Percentiles rank a stretch among this genome's conserved stretches.
phyloP scores from a whole-genome alignment of 164 flowering plant species.

The Malania oleifera region DNA sequence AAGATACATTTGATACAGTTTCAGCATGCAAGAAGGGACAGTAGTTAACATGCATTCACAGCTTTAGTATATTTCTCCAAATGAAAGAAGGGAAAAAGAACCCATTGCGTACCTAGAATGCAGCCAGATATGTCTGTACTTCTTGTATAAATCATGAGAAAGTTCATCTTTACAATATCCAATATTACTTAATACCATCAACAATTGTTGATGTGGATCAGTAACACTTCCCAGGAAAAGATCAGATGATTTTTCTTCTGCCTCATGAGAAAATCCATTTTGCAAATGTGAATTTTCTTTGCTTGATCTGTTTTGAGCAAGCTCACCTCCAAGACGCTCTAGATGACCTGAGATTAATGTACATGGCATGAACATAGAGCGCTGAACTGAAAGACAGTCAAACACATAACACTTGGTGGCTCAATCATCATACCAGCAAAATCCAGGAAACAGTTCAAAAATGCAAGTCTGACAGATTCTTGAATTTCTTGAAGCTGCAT shows the following conservation, averaged over 20 bases:
- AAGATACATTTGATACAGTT: neutral
- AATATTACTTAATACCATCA: constrained; percentile 88
- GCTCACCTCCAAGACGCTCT: constrained; percentile 70
- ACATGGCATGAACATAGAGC: constrained; percentile 10
- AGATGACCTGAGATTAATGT: constrained; percentile 59
- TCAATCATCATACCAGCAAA: constrained; percentile 66
- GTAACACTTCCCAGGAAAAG: constrained; percentile 57
- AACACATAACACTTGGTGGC: neutral
- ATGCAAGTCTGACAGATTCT: constrained; percentile 80
- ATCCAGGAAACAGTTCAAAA: constrained; percentile 85
- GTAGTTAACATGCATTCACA: neutral
- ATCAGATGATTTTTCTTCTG: constrained; percentile 33
- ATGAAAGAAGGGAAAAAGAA: neutral
- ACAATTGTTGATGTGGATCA: constrained; percentile 67
- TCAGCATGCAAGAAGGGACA: neutral
- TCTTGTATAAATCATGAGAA: constrained; percentile 69
- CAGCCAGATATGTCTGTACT: constrained; percentile 77
- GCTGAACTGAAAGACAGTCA: constrained; percentile 3
- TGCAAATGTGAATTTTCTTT: constrained; percentile 41
- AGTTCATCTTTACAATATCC: constrained; percentile 98
- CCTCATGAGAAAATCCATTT: constrained; percentile 56
- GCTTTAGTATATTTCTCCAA: neutral
- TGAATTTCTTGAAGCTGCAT: constrained; percentile 78
- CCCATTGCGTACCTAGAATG: constrained; percentile 47
- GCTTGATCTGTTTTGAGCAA: constrained; percentile 43